Base-by-base conservation (phyloP, 148 eudicot genomes). In the Cornus controversa region DNA sequence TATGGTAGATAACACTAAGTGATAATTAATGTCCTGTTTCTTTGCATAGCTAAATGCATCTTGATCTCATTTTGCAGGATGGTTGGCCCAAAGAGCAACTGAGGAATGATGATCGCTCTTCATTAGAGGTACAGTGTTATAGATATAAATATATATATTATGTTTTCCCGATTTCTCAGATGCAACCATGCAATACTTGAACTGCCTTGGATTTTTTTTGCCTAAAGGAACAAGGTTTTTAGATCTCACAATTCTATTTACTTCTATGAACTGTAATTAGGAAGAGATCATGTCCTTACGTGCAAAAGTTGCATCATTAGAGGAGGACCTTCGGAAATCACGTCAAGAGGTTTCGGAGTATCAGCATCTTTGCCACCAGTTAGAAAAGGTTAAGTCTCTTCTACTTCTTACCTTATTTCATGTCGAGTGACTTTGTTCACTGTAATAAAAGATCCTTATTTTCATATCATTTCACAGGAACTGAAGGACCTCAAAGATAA, bases 401-500 rank as follows among this genome's bases (percentile, higher is more conserved):
- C 71, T 75, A 42, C n/a, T 72, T 65, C 69, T 34, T 50, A 58
- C 34, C 14, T 40, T 76, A 53, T 24, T 80, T 77, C 69, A 77
- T 72, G 37, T 28, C 40, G 16, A 53, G 58, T 14, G 58, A 47
- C 5, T 75, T 67, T 13, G 42, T 69, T 75, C 10, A 40, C 45
- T 72, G 36, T 45, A 23, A 26, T 82, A 18, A 27, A 8, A 58
- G 72, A 58, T 58, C 8, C 76, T 29, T 80, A 71, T 69, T 79
- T 75, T 72, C 37, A 42, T 70, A 23, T 74, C 72, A 73, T 53
- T 74, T 80, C 66, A 66, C 89, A 96, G 99, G 99, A 96, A 79
- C 90, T 96, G 67, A 96, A 89, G 87, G 99, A 96, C 64, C 78
- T 88, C 22, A 92, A 90, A 86, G 94, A 89, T 68, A 65, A 65